phyloP scores from a whole-genome alignment of 177 flowering plant species.

The Vitis hybrid region DNA sequence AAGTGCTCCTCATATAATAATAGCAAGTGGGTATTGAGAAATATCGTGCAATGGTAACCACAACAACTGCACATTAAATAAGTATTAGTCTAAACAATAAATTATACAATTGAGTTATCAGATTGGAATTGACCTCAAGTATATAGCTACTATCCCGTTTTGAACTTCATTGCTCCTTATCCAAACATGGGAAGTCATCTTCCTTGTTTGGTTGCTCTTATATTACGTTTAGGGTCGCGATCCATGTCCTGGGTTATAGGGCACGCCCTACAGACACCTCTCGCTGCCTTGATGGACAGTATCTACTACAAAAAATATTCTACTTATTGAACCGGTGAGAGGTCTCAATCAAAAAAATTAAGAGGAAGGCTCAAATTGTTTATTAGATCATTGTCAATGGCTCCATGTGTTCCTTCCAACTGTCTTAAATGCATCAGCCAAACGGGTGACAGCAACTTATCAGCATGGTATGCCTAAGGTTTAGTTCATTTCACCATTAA shows the following conservation, averaged over 20 bases:
- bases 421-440: conserved; percentile 19
- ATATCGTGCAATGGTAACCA: too few relatives aligned
- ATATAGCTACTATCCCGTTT: neutral
- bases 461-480: neutral
- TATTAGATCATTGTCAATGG: conserved; percentile 12
- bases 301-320: neutral
- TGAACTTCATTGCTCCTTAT: conserved; percentile 9
- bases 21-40: too few relatives aligned
- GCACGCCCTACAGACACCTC: neutral
- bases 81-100: too few relatives aligned
- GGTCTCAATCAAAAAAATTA: conserved; percentile 10
- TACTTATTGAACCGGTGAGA: conserved; percentile 8
- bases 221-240: conserved; percentile 8
- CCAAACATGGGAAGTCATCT: conserved; percentile 12
- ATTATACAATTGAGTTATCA: neutral
- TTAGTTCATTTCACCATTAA: neutral
- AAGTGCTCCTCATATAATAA: too few relatives aligned
- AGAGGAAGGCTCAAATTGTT: conserved; percentile 4
- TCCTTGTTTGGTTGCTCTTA: conserved; percentile 8
- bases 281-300: neutral
- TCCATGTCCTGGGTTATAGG: conserved; percentile 6
- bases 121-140: neutral
- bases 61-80: too few relatives aligned
- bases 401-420: conserved; percentile 16
- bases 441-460: conserved; percentile 12